Base-by-base conservation (phyloP, 192 early-diverging fungal genomes). In the Oehlia diaphana region DNA sequence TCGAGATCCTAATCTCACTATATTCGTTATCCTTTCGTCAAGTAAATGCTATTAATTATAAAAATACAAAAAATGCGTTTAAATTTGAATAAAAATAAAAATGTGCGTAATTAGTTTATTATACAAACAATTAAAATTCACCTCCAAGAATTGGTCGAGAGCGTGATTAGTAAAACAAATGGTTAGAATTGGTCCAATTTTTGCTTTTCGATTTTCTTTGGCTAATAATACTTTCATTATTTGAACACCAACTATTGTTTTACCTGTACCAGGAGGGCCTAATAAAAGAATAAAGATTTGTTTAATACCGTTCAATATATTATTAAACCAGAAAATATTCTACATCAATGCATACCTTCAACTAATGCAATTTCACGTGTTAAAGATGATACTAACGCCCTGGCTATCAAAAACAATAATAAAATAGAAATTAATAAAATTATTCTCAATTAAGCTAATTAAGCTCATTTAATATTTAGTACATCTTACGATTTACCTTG, bases 211-310 rank as follows among this genome's bases (percentile, higher is more conserved):
- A 81, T 84, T 83, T 53, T 49, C 23, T 31, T 3, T 9, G 2
- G 80, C 74, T 10, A 84, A 61, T 3, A 89, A 82, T 13, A 85
- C 85, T 35, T 69, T 71, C 76, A 89, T 86, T 44, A 86, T 63
- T 71, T 87, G 76, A 9, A 91, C 85, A 47, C 90, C 89, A 49
- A 90, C 84, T 61, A 72, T 84, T 9, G 87, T 81, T 77, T 88
- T 90, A 12, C 87, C 87, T 0, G 86, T 90, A 23, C 89, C 87
- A 8, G 88, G 88, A 2, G 88, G 90, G 12, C 44, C 44, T 47
- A 47, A 12, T 2, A 47, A 47, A 12, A 47, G 44, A 47, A 4
- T 47, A 47, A 47, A 47, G 0, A 12, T 42, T 42, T 7, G 0
- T 42, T 42, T 7, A 42, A 42, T 5, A 0, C 6, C 39, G 39